phyloP scores from a whole-genome alignment of 352 stramenopile species.

The Phytophthora vignae region DNA sequence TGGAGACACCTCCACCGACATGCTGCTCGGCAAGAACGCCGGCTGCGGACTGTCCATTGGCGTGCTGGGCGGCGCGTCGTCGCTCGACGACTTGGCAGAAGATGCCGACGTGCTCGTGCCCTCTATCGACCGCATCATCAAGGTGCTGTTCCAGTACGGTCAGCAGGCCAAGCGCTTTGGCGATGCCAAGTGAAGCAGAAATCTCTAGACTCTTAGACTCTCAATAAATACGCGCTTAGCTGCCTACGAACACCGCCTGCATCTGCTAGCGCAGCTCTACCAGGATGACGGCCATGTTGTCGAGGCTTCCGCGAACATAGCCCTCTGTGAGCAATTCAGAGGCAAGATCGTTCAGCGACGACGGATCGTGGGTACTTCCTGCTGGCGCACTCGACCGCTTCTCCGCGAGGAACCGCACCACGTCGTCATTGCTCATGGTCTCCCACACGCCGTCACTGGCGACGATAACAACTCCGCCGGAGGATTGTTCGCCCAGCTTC shows the following conservation, averaged over 20 bases:
- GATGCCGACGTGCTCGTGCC: conserved; percentile 88
- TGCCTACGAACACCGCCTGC: conserved; percentile 14
- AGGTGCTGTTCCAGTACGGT: conserved; percentile 87
- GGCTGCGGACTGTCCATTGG: conserved; percentile 81
- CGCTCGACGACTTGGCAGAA: conserved; percentile 80
- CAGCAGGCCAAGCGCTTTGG: conserved; percentile 73
- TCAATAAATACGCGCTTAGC: conserved; percentile 30
- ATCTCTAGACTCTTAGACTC: conserved; percentile 14
- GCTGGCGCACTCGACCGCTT: conserved; percentile 15
- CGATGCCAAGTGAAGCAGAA: conserved; percentile 38
- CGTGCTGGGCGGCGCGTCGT: conserved; percentile 81
- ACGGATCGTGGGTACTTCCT: conserved; percentile 37
- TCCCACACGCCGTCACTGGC: conserved; percentile 86
- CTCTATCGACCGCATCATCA: conserved; percentile 77
- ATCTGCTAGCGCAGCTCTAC: conserved; percentile 32
- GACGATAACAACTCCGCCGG: conserved; percentile 51
- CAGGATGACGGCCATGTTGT: conserved; percentile 94
- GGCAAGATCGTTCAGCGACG: conserved; percentile 73
- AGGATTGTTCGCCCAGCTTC: conserved; percentile 18
- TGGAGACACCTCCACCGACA: conserved; percentile 88
- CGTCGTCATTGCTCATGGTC: conserved; percentile 63
- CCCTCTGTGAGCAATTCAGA: conserved; percentile 89
- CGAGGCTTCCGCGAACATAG: conserved; percentile 94
- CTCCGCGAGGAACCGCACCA: conserved; percentile 56
- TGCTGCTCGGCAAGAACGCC: conserved; percentile 81